Conservation (phyloP, 2,329 filamentous ascomycete genomes). For the Hortaea werneckii region DNA sequence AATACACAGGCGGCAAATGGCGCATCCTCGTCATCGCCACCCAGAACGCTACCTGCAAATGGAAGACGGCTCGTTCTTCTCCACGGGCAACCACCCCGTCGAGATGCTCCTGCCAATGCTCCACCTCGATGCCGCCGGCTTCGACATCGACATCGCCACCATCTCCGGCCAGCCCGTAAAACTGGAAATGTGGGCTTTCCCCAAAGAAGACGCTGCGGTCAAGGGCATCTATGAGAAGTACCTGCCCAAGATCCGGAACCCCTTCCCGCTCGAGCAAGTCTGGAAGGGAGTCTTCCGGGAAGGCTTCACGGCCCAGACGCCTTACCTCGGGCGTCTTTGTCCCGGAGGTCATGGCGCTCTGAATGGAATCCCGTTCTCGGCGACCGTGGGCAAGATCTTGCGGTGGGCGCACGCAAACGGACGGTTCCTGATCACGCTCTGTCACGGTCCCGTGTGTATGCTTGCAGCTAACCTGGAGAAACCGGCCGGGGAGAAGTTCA, state of each 20-base stretch:
- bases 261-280: conserved; percentile 8
- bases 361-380: conserved; percentile 12
- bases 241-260: conserved; percentile 9
- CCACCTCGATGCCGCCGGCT: conserved; percentile 13
- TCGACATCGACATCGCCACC: conserved; percentile 13
- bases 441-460: conserved; percentile 12
- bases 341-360: conserved; percentile 12
- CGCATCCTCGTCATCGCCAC: conserved; percentile 13
- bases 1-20: conserved; percentile 13
- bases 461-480: conserved; percentile 8
- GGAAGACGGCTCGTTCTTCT: conserved; percentile 13
- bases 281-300: conserved; percentile 6
- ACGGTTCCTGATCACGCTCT: conserved; percentile 11
- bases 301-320: conserved; percentile 12
- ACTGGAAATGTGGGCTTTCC: conserved; percentile 14
- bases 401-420: conserved; percentile 11
- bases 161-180: conserved; percentile 13
- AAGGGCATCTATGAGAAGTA: conserved; percentile 13
- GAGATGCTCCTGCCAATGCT: conserved; percentile 14
- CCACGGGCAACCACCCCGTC: conserved; percentile 14
- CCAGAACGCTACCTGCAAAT: conserved; percentile 14
- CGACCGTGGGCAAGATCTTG: conserved; percentile 9
- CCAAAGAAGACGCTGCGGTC: conserved; percentile 11
- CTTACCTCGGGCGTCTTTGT: conserved; percentile 13
- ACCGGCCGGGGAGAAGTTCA: conserved; percentile 9